These are phyloP conservation scores for Nematocida sp. DNA, from an alignment of 371 early-diverging fungal species.

Conservation along the genomic window DNA sequence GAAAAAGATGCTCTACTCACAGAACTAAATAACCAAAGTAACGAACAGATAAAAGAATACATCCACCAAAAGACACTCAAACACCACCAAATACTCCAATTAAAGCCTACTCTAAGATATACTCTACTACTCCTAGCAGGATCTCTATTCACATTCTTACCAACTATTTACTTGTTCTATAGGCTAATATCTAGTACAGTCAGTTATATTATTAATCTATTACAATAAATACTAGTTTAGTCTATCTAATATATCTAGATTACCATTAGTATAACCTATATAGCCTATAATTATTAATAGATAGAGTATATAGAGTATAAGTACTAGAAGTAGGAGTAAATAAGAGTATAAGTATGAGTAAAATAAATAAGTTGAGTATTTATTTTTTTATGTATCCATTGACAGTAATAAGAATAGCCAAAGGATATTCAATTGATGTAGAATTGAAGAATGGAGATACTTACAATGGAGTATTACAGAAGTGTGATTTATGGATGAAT, in stretches of 20 bases:
- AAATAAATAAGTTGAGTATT: neutral
- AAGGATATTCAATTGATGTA: constrained; percentile 70
- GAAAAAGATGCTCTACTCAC: neutral
- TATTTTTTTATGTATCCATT: constrained; percentile 64
- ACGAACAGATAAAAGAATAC: neutral
- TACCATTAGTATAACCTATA: no score
- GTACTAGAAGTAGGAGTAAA: no score
- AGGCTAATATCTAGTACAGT: no score
- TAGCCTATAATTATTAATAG: neutral
- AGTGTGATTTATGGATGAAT: constrained; percentile 90
- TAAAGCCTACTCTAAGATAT: no score
- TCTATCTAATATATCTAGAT: no score
- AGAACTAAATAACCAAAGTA: neutral
- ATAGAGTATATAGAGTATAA: neutral
- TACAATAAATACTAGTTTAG: no score
- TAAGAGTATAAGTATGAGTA: neutral
- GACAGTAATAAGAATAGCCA: constrained; percentile 66
- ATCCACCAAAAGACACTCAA: neutral
- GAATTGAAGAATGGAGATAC: constrained; percentile 93
- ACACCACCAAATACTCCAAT: no score
- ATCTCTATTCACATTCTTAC: no score
- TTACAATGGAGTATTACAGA: constrained; percentile 86
- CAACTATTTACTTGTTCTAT: no score
- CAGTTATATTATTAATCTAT: no score
- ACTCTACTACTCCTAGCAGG: no score